Evolutionary conservation across 1,284 basidiomycete species (phyloP).

Genomic region (Heterobasidion annosum): DNA sequence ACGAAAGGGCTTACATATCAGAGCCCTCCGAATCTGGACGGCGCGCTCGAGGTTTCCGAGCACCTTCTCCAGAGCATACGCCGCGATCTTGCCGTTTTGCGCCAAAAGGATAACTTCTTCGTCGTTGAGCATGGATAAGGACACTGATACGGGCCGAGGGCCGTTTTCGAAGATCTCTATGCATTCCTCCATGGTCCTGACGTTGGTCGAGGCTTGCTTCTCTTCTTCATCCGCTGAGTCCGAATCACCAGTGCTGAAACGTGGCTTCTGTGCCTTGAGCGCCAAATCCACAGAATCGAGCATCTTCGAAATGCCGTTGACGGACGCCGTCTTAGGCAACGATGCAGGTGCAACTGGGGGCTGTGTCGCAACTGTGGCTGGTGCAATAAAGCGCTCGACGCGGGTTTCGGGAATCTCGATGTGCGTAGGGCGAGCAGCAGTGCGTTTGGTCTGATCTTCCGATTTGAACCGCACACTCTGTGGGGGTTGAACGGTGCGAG

Average conservation of each 20-base stretch:
- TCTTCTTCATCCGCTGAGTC: slow-evolving; percentile 8
- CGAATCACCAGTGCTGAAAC: slow-evolving; percentile 7
- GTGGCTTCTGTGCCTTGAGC: slow-evolving; percentile 21
- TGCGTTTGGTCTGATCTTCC: slow-evolving; percentile 10
- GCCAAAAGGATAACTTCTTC: slow-evolving; percentile 89
- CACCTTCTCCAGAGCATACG: slow-evolving; percentile 93
- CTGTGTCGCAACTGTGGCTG: slow-evolving; percentile 5
- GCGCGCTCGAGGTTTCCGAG: slow-evolving; percentile 84
- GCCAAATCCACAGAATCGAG: slow-evolving; percentile 25
- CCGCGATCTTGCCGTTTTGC: slow-evolving; percentile 89
- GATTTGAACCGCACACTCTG: slow-evolving; percentile 37
- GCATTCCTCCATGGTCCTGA: slow-evolving; percentile 71
- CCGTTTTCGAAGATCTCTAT: slow-evolving; percentile 84
- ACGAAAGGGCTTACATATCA: slow-evolving; percentile 66
- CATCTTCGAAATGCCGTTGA: slow-evolving; percentile 17
- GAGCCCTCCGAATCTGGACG: slow-evolving; percentile 79
- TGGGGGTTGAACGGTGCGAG: slow-evolving; percentile 26
- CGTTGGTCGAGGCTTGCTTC: slow-evolving; percentile 5
- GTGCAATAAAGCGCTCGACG: slow-evolving; percentile 1
- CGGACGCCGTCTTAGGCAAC: slow-evolving; percentile 10
- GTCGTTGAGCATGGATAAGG: slow-evolving; percentile 67
- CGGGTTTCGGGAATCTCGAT: slow-evolving; percentile 2
- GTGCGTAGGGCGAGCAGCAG: not conserved
- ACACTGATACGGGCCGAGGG: slow-evolving; percentile 52
- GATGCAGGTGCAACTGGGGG: slow-evolving; percentile 6